Evolutionary conservation across 169 alveolate species (phyloP), one percentile per base, ranked within the genome.

Genomic region (Besnoitia besnoiti): DNA sequence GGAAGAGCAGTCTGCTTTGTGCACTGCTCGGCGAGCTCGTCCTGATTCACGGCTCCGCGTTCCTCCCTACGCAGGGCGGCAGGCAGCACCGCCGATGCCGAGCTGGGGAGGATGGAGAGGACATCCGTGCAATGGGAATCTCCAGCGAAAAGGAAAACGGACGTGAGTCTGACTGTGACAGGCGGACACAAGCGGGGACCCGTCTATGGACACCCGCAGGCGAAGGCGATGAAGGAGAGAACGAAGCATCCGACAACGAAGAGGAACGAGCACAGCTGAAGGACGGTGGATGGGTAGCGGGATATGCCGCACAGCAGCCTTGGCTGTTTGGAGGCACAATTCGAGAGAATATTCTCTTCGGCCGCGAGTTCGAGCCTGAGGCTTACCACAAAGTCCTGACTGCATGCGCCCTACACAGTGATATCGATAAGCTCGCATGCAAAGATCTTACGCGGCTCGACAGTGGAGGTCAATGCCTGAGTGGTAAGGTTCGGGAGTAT

Each of bases 261-360:
- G 30, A 10, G 67, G 67, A 55, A 55, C 33, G n/a, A n/a, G n/a
- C n/a, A n/a, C n/a, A 49, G 55, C 5, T 49, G 55, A 49, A 49
- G 55, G 14, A 49, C 24, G n/a, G 14, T 5, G 55, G 84, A 59
- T 76, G 42, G 61, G 19, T 37, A 19, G 67, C 62, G 39, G 91
- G 91, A 24, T 87, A 35, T 44, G 50, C 85, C 12, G 85, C 91
- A 44, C 91, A 87, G 67, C 91, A 87, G 82, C 91, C 91, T 7
- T 12, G 67, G 42, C 14, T 87, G 0, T 87, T 87, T 37, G 84
- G 73, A 10, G 91, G 91, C 8, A 61, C 75, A n/a, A n/a, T 87
- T 46, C 80, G 62, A 24, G 73, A 80, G 61, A 87, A 87, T 85
- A 87, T 87, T 40, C 80, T 87, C 24, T 40, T 87, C 85, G 91